Evolutionary conservation across 129 eudicot genomes (phyloP).

Genomic region (Dittrichia graveolens): DNA sequence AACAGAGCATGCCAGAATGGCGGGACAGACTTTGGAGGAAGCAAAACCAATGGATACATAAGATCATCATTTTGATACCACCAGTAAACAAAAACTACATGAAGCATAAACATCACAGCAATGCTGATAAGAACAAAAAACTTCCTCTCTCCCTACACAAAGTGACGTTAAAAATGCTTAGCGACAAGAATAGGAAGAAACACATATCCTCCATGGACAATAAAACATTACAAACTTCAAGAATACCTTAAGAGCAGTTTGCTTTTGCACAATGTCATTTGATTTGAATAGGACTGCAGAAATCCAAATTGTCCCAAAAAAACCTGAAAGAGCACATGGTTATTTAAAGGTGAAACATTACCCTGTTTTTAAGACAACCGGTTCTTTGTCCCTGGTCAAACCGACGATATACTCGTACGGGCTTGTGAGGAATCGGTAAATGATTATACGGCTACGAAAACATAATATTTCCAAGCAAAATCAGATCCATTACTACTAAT

Average conservation of each 20-base stretch:
- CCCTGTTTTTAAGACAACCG: no score
- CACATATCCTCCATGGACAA: neutral
- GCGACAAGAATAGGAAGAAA: neutral
- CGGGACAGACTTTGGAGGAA: constrained; percentile 53
- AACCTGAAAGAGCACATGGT: constrained; percentile 36
- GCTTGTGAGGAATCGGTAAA: no score
- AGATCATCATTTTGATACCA: constrained; percentile 51
- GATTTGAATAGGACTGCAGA: constrained; percentile 54
- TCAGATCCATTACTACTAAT: neutral
- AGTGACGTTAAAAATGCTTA: constrained; percentile 20
- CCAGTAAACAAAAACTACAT: constrained; percentile 45
- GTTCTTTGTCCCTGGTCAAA: no score
- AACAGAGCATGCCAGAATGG: constrained; percentile 55
- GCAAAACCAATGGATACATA: constrained; percentile 46
- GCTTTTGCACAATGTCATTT: constrained; percentile 55
- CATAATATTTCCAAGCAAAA: neutral
- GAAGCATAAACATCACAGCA: constrained; percentile 41
- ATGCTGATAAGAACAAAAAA: constrained; percentile 39
- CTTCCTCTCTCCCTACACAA: constrained; percentile 51
- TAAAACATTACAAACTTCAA: neutral
- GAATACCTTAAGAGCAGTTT: constrained; percentile 57
- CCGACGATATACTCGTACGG: no score
- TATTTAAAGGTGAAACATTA: no score
- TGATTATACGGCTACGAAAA: no score
- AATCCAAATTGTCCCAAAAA: constrained; percentile 53